Evolutionary conservation across 768 basidiomycete genomes (phyloP).

Genomic region (Suillus brevipes): DNA sequence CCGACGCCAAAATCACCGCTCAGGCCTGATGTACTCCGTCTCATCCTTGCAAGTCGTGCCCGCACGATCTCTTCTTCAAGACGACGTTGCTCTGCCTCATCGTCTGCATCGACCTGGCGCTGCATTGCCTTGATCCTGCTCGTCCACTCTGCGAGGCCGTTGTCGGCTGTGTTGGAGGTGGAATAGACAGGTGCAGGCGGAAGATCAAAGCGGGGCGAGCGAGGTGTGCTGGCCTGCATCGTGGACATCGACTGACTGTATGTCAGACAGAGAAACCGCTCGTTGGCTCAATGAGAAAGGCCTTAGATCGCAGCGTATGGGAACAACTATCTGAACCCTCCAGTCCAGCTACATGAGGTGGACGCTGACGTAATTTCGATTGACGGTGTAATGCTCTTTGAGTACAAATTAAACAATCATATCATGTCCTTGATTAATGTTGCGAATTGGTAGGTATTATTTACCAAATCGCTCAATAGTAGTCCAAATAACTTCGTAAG

Average conservation of each 20-base stretch:
- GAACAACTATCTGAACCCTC: constrained; percentile 1
- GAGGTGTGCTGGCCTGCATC: constrained; percentile 25
- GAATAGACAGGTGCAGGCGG: constrained; percentile 33
- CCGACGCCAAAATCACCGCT: constrained; percentile 41
- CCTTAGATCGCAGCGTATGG: constrained; percentile 1
- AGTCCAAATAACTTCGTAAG: not conserved
- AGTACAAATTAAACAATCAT: not conserved
- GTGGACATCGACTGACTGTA: constrained; percentile 24
- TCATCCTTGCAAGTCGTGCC: constrained; percentile 46
- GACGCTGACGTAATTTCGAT: constrained; percentile 1
- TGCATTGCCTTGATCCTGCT: constrained; percentile 79
- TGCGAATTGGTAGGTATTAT: not conserved
- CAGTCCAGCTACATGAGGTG: not conserved
- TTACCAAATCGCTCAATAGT: not conserved
- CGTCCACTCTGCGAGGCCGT: constrained; percentile 79
- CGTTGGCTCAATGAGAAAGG: not conserved
- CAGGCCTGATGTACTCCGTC: constrained; percentile 36
- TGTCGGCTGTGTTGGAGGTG: constrained; percentile 42
- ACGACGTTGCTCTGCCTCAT: constrained; percentile 72
- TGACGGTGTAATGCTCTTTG: not conserved
- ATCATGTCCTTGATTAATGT: not conserved
- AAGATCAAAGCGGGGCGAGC: constrained; percentile 36
- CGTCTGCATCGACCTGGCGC: constrained; percentile 77
- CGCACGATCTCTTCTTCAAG: constrained; percentile 57
- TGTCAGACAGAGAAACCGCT: not conserved